These are phyloP conservation scores for Stachybotrys chartarum DNA, from an alignment of 2,329 filamentous ascomycete genomes.

Conservation along the genomic window DNA sequence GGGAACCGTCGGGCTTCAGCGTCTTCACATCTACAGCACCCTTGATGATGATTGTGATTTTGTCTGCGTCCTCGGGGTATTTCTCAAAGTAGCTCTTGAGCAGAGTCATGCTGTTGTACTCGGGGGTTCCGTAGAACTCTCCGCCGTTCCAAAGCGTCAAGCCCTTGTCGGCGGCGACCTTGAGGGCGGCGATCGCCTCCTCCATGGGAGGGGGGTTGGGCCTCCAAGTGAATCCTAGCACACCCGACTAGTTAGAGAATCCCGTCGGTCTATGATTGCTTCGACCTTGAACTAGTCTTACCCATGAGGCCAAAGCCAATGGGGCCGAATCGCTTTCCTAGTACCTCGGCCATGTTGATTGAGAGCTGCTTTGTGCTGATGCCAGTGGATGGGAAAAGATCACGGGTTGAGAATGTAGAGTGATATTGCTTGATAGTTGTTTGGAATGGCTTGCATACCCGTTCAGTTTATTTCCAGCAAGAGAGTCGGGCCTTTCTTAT, in stretches of 20 bases:
- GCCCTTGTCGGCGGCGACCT: slow-evolving; percentile 38
- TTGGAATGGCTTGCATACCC: no score
- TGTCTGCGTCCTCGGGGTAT: slow-evolving; percentile 56
- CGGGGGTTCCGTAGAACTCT: slow-evolving; percentile 56
- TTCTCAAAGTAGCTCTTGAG: slow-evolving; percentile 55
- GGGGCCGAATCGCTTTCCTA: slow-evolving; percentile 37
- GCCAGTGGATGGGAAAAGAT: not conserved
- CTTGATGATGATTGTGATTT: slow-evolving; percentile 57
- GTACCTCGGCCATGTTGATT: slow-evolving; percentile 17
- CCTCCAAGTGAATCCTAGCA: slow-evolving; percentile 36
- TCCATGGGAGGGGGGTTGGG: slow-evolving; percentile 31
- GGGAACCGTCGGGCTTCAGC: slow-evolving; percentile 40
- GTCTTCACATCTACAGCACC: slow-evolving; percentile 36
- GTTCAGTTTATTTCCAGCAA: no score
- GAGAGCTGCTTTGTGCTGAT: not conserved
- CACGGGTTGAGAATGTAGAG: no score
- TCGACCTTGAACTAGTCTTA: slow-evolving; percentile 14
- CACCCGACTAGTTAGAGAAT: not conserved
- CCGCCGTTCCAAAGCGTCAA: slow-evolving; percentile 54
- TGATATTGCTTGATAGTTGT: no score
- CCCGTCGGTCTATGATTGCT: no score
- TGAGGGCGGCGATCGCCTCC: slow-evolving; percentile 47
- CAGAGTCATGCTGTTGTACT: slow-evolving; percentile 51
- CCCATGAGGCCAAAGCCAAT: slow-evolving; percentile 51
- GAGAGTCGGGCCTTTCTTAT: no score